phyloP scores from a whole-genome alignment of 805 yeast species.

The Maudiozyma saulgeensis region DNA sequence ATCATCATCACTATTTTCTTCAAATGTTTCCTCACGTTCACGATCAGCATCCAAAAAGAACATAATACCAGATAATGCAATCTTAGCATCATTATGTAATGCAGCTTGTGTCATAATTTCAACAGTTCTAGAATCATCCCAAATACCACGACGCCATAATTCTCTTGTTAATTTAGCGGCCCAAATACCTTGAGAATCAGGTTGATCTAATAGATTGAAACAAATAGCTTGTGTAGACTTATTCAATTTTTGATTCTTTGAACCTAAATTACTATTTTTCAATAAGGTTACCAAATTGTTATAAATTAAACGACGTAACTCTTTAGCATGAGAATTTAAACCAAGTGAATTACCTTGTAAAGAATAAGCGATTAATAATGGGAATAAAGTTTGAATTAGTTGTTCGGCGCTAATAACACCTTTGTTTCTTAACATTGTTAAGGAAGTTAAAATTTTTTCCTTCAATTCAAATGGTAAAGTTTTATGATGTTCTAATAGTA shows the following conservation, averaged over 20 bases:
- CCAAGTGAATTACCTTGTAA: slow-evolving; percentile 36
- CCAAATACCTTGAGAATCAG: slow-evolving; percentile 84
- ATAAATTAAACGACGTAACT: slow-evolving; percentile 74
- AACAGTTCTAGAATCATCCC: slow-evolving; percentile 97
- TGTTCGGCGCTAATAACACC: slow-evolving; percentile 69
- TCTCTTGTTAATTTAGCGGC: slow-evolving; percentile 92
- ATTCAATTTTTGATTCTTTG: slow-evolving; percentile 83
- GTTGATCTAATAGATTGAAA: slow-evolving; percentile 73
- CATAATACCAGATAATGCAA: slow-evolving; percentile 78
- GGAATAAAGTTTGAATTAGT: slow-evolving; percentile 80
- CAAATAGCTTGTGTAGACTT: slow-evolving; percentile 85
- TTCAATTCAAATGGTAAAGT: slow-evolving; percentile 76
- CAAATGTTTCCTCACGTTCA: slow-evolving; percentile 60
- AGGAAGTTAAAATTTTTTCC: slow-evolving; percentile 82
- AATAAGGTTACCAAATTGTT: slow-evolving; percentile 66
- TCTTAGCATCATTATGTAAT: slow-evolving; percentile 74
- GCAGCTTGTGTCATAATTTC: slow-evolving; percentile 97
- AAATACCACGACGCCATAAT: slow-evolving; percentile 93
- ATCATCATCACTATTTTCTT: slow-evolving; percentile 55
- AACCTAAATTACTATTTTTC: slow-evolving; percentile 77
- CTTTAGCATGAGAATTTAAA: slow-evolving; percentile 60
- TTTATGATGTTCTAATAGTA: slow-evolving; percentile 67
- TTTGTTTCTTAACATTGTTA: slow-evolving; percentile 85
- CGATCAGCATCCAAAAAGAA: slow-evolving; percentile 94
- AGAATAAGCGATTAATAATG: slow-evolving; percentile 61